Base-by-base conservation (phyloP, 2,329 filamentous ascomycete species). In the Colletotrichum sp. region DNA sequence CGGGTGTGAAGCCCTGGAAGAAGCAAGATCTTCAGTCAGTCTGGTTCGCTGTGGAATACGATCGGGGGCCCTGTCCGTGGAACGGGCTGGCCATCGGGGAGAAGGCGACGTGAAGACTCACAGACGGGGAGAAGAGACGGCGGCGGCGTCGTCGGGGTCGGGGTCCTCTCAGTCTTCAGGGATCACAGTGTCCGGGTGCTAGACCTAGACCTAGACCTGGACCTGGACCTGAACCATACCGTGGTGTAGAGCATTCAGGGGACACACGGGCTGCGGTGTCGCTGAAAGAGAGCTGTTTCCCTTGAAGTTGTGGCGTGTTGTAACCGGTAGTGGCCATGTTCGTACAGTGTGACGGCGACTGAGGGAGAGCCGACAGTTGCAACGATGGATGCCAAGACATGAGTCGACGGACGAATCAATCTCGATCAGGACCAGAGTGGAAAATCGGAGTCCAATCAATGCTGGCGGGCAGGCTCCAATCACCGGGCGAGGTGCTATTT, bases 81-180 rank as follows among this genome's bases (percentile, higher is more conserved):
- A 69, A 62, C 59, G 64, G 74, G 63, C 70, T 76, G 64, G 74
- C 74, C 73, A 62, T 52, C 64, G 44, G 57, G 32, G 57, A n/a
- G 26, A 65, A 65, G 32, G n/a, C 28, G 21, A 30, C 28, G 32
- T 9, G 30, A 59, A 49, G 49, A 28, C 65, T 68, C 65, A 59
- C 65, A 68, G 65, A 68, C 49, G 65, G 65, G 26, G 63, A 30
- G 16, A 28, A 64, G 62, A 28, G 32, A 44, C 34, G 32, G 32
- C 36, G 62, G 21, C 13, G 62, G 34, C 32, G 21, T 36, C 21
- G 44, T 52, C 30, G 59, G 30, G 28, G 39, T 55, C 28, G 65
- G 52, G 66, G 32, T 26, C n/a, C 44, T 8, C 44, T 52, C 44
- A 52, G n/a, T 52, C 65, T 34, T 68, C 30, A 32, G 49, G 49